phyloP scores from a whole-genome alignment of 495 filamentous ascomycete species.

The Penicillium antarcticum region DNA sequence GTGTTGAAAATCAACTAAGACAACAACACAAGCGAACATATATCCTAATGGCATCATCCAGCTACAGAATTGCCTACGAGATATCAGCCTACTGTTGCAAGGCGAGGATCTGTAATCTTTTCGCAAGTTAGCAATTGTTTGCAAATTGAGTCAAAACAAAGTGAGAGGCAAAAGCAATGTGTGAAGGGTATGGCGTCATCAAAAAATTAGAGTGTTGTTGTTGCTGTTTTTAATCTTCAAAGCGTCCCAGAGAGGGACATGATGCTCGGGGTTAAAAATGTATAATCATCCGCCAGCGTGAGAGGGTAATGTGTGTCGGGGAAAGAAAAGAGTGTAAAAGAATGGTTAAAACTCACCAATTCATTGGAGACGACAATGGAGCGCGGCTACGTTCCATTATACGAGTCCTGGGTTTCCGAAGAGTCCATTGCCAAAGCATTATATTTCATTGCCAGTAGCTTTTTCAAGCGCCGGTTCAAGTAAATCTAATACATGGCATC shows the following conservation, averaged over 20 bases:
- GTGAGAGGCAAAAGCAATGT: slow-evolving; percentile 13
- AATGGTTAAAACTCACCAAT: slow-evolving; percentile 28
- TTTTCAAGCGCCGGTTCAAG: slow-evolving; percentile 26
- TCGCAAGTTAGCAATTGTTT: slow-evolving; percentile 29
- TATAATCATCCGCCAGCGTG: slow-evolving; percentile 50
- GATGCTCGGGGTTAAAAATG: slow-evolving; percentile 57
- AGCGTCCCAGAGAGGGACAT: slow-evolving; percentile 27
- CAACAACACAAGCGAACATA: too few species aligned
- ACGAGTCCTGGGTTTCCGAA: slow-evolving; percentile 15
- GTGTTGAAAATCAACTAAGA: too few species aligned
- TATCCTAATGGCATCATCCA: background rate
- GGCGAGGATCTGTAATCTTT: slow-evolving; percentile 14
- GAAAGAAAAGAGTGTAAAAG: slow-evolving; percentile 4
- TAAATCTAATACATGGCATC: slow-evolving; percentile 44
- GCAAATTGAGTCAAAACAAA: slow-evolving; percentile 3
- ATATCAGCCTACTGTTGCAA: slow-evolving; percentile 2
- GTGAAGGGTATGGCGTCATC: slow-evolving; percentile 42
- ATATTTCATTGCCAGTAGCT: slow-evolving; percentile 29
- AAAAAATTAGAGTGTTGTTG: slow-evolving; percentile 67
- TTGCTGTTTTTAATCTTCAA: slow-evolving; percentile 53
- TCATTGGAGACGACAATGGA: slow-evolving; percentile 29
- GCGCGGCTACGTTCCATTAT: slow-evolving; percentile 40
- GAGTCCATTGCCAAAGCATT: slow-evolving; percentile 29
- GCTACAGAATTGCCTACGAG: slow-evolving; percentile 8
- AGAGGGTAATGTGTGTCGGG: background rate